phyloP scores from a whole-genome alignment of 805 yeast species.

The Cephaloascus albidus region DNA sequence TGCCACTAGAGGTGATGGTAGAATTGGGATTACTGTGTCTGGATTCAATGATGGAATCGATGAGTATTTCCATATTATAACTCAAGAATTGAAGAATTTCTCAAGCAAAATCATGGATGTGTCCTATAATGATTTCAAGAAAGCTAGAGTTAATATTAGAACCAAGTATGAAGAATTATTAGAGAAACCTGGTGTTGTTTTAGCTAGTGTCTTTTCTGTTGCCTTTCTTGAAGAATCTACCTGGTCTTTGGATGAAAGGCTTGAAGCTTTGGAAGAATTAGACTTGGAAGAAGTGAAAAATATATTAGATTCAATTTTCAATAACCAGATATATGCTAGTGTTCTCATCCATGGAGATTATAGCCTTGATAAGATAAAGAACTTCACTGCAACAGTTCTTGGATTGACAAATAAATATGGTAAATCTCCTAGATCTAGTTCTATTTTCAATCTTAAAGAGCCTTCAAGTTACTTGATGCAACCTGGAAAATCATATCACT shows the following conservation, averaged over 20 bases:
- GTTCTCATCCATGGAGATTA: conserved; percentile 45
- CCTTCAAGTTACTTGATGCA: conserved; percentile 31
- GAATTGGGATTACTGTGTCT: conserved; percentile 39
- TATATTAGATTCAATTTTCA: conserved; percentile 17
- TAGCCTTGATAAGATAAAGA: too few relatives aligned
- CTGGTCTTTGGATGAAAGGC: conserved; percentile 45
- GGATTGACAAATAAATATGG: too few relatives aligned
- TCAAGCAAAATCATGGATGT: conserved; percentile 5
- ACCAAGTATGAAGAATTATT: conserved; percentile 34
- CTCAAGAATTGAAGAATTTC: conserved; percentile 17
- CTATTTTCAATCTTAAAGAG: conserved; percentile 2
- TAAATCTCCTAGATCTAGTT: too few relatives aligned
- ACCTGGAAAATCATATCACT: conserved; percentile 22
- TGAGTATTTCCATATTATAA: conserved; percentile 20
- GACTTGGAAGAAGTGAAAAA: conserved; percentile 22
- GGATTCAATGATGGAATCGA: conserved; percentile 39
- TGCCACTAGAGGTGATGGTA: conserved; percentile 43
- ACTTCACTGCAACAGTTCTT: too few relatives aligned
- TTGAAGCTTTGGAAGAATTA: conserved; percentile 44
- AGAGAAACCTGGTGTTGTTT: conserved; percentile 32
- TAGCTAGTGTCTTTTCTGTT: conserved; percentile 40
- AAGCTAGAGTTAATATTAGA: conserved; percentile 38
- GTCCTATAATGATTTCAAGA: conserved; percentile 27
- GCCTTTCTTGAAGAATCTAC: conserved; percentile 47
- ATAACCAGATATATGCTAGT: conserved; percentile 20